A percentile compares a stretch with the other conserved stretches of the same genome.
Evolutionary conservation across 352 stramenopile genomes (phyloP).

Genomic region (Globisporangium orthogonon): DNA sequence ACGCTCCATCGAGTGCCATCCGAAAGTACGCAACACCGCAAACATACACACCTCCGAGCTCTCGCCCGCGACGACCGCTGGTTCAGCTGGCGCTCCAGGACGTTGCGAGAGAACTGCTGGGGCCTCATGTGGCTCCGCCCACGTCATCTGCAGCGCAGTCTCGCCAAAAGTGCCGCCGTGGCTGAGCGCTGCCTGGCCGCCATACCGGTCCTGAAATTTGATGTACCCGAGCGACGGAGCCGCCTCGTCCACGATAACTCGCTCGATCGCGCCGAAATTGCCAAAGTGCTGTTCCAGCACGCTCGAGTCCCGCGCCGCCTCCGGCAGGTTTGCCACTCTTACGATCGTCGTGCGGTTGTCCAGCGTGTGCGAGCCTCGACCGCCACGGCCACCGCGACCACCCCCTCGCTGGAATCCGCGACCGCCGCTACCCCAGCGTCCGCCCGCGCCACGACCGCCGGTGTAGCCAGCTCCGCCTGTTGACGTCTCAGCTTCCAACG

Average conservation of each 20-base stretch:
- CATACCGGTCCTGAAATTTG: constrained; percentile 82
- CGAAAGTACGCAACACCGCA: background rate
- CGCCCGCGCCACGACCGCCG: constrained; percentile 24
- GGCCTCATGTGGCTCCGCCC: constrained; percentile 56
- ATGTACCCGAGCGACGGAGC: constrained; percentile 49
- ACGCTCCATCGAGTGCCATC: background rate
- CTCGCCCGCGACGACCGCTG: background rate
- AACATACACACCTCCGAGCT: constrained; percentile 12
- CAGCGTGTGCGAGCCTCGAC: constrained; percentile 52
- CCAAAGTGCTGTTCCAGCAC: constrained; percentile 84
- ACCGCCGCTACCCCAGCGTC: constrained; percentile 25
- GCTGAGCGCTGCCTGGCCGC: constrained; percentile 53
- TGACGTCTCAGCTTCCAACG: constrained; percentile 51
- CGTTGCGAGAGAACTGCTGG: constrained; percentile 32
- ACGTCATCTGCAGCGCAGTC: constrained; percentile 50
- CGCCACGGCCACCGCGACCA: constrained; percentile 39
- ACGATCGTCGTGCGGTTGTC: constrained; percentile 86
- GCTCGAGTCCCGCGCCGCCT: constrained; percentile 65
- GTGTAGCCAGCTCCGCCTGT: constrained; percentile 10
- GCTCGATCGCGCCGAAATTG: constrained; percentile 77
- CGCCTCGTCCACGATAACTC: constrained; percentile 64
- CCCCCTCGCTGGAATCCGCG: constrained; percentile 39
- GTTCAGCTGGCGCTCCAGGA: background rate
- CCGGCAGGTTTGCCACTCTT: constrained; percentile 64
- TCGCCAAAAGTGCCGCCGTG: constrained; percentile 57